These are phyloP conservation scores for Lachnellula arida DNA, from an alignment of 2,329 filamentous ascomycete genomes.

Conservation along the genomic window DNA sequence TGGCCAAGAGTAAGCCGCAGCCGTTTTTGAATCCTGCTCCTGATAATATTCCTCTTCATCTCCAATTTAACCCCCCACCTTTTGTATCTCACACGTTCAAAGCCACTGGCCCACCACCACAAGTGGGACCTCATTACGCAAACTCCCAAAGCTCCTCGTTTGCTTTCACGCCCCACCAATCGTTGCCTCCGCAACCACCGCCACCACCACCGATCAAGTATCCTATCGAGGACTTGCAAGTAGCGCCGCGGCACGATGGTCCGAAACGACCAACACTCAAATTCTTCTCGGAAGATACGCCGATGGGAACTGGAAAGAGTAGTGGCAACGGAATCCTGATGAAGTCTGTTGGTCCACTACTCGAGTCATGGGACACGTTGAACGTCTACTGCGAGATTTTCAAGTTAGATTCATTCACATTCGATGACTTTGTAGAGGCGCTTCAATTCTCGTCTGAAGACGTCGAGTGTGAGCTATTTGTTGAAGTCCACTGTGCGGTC, in stretches of 20 bases:
- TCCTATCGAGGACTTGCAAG: slow-evolving; percentile 88
- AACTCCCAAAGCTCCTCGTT: slow-evolving; percentile 41
- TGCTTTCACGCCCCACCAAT: slow-evolving; percentile 44
- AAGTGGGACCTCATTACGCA: slow-evolving; percentile 29
- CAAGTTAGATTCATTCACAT: slow-evolving; percentile 91
- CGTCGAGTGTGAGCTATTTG: slow-evolving; percentile 75
- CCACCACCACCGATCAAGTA: slow-evolving; percentile 81
- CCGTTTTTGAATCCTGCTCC: slow-evolving; percentile 32
- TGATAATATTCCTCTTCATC: slow-evolving; percentile 14
- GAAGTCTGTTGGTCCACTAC: slow-evolving; percentile 75
- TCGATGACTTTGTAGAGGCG: slow-evolving; percentile 91
- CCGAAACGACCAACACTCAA: slow-evolving; percentile 67
- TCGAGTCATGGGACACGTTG: slow-evolving; percentile 94
- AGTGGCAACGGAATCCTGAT: slow-evolving; percentile 63
- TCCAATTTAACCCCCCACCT: slow-evolving; percentile 20
- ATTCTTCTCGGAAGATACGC: slow-evolving; percentile 66
- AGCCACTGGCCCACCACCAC: slow-evolving; percentile 30
- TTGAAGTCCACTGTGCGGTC: slow-evolving; percentile 87
- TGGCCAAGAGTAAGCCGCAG: slow-evolving; percentile 37
- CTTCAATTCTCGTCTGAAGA: slow-evolving; percentile 73
- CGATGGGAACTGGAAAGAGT: slow-evolving; percentile 44
- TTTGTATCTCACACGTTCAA: slow-evolving; percentile 31
- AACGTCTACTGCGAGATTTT: slow-evolving; percentile 98
- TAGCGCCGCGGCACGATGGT: slow-evolving; percentile 61
- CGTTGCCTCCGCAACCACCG: slow-evolving; percentile 50